Conservation (phyloP, 345 rosid genomes). For the thale cress (Arabidopsis thaliana) region TAIR10.1 NC_003070.9:25728001-25728500, state of each 20-base stretch:
- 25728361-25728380: background rate
- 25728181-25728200: constrained; percentile 46
- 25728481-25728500: background rate
- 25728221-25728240: constrained; percentile 52
- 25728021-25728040: background rate
- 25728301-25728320: background rate
- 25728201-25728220: constrained; percentile 33
- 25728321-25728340: too few species aligned
- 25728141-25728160: constrained; percentile 7
- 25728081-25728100: constrained; percentile 21
- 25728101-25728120: background rate
- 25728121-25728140: background rate
- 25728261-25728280: constrained; percentile 47
- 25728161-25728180: background rate
- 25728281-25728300: constrained; percentile 32
- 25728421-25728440: background rate
- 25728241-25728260: constrained; percentile 48
- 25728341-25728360: too few species aligned
- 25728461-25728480: background rate
- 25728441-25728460: background rate
- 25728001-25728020: constrained; percentile 7
- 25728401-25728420: background rate
- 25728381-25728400: background rate
- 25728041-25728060: constrained; percentile 26
- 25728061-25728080: constrained; percentile 1